Base-by-base conservation (phyloP, 2,329 filamentous ascomycete species). In the Endothia cerciana region DNA sequence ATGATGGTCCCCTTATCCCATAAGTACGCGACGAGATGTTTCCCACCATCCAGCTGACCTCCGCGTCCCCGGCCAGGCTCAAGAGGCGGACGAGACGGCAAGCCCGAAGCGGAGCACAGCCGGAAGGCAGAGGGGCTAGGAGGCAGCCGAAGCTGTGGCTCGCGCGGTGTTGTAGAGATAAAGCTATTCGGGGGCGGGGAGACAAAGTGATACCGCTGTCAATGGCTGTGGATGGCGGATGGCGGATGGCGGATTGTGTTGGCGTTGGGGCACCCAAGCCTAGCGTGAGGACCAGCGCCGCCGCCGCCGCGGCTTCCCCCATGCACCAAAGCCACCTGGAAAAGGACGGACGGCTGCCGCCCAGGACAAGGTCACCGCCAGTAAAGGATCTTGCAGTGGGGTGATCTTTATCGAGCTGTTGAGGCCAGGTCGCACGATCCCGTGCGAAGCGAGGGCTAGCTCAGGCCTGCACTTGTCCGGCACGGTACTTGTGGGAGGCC, bases 1-100 rank as follows among this genome's bases (percentile, higher is more conserved):
- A 69, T 68, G 38, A 66, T 66, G 22, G 63, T 66, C 63, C 69
- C 58, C 45, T n/a, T 45, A 62, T 55, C 59, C 65, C 49, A 47
- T 45, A 41, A 57, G 43, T 49, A 28, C 63, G 43, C 19, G 36
- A 10, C 45, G 41, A 38, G 13, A 13, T 49, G 30, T 22, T 57
- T 47, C 41, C 56, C 57, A 60, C 22, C 56, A 60, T 66, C 60
- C 38, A 51, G 17, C 5, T 47, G 28, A 40, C 11, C 28, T 36
- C 30, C 47, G 28, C 30, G 53, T 30, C 28, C 43, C 22, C 11
- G 25, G 43, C 22, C 38, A 22, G 10, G 15, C 13, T 45, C 25
- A 25, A 45, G 22, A n/a, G 47, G 15, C 10, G 45, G 45, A 25
- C 22, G 38, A 40, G 49, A 60, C 40, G 66, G 60, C 17, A 55